These are phyloP conservation scores for Bathelium albidoporum DNA, from an alignment of 495 filamentous ascomycete genomes.

Conservation along the genomic window DNA sequence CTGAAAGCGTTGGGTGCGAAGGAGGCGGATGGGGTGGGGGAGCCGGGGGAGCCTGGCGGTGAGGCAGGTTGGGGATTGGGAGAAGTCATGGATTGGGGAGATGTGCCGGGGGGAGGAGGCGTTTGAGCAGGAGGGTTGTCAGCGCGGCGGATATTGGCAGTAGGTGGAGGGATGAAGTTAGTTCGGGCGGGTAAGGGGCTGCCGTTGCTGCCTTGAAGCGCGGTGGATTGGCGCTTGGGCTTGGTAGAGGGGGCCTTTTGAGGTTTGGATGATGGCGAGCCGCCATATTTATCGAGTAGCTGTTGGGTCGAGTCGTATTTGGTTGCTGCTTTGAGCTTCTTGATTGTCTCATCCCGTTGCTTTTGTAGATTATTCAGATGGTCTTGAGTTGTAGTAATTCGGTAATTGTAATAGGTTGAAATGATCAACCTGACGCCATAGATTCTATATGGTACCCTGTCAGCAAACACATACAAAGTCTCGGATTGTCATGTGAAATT, in stretches of 20 bases:
- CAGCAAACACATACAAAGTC: constrained; percentile 1
- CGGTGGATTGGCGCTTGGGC: constrained; percentile 12
- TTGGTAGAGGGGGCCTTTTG: constrained; percentile 9
- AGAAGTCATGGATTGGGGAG: constrained; percentile 13
- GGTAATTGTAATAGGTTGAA: constrained; percentile 67
- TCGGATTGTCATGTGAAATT: constrained; percentile 25
- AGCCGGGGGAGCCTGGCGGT: background rate
- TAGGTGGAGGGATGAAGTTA: constrained; percentile 63
- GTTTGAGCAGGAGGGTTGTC: constrained; percentile 16
- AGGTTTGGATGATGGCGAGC: constrained; percentile 20
- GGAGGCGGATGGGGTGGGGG: constrained; percentile 25
- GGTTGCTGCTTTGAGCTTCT: constrained; percentile 86
- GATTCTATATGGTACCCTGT: constrained; percentile 41
- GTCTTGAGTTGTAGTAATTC: constrained; percentile 54
- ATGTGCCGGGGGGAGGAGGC: constrained; percentile 14
- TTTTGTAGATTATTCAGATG: constrained; percentile 63
- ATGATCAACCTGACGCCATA: constrained; percentile 51
- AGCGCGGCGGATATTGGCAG: constrained; percentile 61
- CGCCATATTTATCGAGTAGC: constrained; percentile 88
- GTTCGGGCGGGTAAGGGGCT: constrained; percentile 17
- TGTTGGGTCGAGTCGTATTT: constrained; percentile 92
- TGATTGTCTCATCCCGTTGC: constrained; percentile 76
- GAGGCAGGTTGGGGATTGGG: constrained; percentile 2
- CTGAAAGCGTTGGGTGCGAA: constrained; percentile 54
- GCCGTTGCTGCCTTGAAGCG: constrained; percentile 18